Conservation (phyloP, 1,284 basidiomycete species). For the Porogramme epimiltina region DNA sequence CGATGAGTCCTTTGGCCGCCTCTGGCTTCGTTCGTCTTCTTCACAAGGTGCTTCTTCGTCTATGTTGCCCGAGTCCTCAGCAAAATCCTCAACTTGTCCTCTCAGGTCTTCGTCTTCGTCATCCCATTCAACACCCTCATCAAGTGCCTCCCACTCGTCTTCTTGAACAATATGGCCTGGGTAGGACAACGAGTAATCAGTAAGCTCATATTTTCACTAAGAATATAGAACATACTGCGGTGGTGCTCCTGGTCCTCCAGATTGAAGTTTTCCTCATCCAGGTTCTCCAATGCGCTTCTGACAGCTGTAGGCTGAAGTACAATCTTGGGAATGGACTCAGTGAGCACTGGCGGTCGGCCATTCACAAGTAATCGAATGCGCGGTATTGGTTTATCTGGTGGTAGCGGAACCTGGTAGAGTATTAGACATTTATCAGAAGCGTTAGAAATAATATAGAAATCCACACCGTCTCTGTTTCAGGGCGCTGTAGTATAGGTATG, state of each 20-base stretch:
- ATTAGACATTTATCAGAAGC: no score
- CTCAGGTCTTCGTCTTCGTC: no score
- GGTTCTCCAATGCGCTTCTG: neutral
- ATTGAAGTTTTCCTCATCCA: no score
- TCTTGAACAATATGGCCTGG: no score
- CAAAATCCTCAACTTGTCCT: neutral
- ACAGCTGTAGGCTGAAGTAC: neutral
- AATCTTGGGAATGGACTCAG: neutral
- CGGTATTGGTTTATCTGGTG: neutral
- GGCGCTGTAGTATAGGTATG: constrained; percentile 1
- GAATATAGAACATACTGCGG: no score
- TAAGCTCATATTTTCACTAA: no score
- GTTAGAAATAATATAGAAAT: no score
- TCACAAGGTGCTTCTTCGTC: neutral
- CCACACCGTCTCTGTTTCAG: no score
- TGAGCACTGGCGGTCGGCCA: constrained; percentile 2
- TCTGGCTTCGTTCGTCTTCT: neutral
- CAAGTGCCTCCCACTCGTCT: no score
- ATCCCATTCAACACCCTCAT: no score
- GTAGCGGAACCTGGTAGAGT: neutral
- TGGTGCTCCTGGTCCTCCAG: no score
- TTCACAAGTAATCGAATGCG: constrained; percentile 4
- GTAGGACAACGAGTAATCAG: no score
- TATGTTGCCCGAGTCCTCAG: neutral
- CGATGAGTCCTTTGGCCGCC: neutral